These are phyloP conservation scores for Eimeria tenella DNA, from an alignment of 169 alveolate genomes.

Conservation along the genomic window DNA sequence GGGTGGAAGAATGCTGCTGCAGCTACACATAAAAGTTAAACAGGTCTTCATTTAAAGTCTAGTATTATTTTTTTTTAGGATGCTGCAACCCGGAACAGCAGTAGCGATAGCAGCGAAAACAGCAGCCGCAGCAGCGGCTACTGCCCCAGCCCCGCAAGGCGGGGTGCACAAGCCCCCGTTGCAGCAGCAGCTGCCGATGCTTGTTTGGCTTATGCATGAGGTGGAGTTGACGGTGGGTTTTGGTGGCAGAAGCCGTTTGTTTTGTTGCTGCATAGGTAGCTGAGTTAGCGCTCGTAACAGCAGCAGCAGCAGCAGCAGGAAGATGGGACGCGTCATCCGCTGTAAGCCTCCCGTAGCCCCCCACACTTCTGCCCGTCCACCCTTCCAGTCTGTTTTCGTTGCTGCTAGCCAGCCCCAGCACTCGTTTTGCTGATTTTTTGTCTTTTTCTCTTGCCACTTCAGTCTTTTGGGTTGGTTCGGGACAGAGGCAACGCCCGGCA, in stretches of 20 bases:
- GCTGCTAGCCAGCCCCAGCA: not conserved
- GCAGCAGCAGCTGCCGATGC: constrained; percentile 32
- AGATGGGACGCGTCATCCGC: constrained; percentile 53
- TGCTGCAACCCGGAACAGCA: not conserved
- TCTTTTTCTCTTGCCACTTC: not conserved
- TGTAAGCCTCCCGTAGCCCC: constrained; percentile 31
- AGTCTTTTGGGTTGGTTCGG: no score
- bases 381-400: not conserved
- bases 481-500: not conserved
- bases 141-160: constrained; percentile 20
- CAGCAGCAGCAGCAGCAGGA: constrained; percentile 18
- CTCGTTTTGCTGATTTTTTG: not conserved
- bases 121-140: not conserved
- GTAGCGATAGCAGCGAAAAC: not conserved
- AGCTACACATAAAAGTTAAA: not conserved
- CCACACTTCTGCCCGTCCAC: not conserved
- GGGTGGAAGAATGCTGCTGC: not conserved
- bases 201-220: not conserved
- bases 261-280: constrained; percentile 20
- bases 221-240: not conserved
- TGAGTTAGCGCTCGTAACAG: not conserved
- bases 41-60: not conserved
- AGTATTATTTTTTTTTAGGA: not conserved
- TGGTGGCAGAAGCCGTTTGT: not conserved
- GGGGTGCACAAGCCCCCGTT: constrained; percentile 20